phyloP scores from a whole-genome alignment of 2,329 filamentous ascomycete genomes.

The Tolypocladium capitatum region DNA sequence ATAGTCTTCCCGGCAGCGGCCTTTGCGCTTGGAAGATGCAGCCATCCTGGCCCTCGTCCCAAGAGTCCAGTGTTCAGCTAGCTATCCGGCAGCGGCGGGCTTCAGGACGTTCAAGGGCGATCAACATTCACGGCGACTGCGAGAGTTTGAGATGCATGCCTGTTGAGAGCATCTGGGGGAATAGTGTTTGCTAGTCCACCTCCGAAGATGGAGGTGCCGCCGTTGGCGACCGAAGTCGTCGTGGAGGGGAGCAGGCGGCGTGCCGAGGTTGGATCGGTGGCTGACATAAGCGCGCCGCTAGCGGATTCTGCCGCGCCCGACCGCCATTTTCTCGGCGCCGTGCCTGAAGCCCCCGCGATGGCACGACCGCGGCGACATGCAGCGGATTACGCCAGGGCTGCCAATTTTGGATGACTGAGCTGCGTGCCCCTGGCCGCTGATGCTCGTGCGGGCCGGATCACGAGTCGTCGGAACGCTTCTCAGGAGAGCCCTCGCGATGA shows the following conservation, averaged over 20 bases:
- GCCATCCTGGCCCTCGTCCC: not conserved
- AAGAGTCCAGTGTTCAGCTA: too few relatives aligned
- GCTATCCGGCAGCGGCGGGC: too few relatives aligned
- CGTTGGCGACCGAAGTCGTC: too few relatives aligned
- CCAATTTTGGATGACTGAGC: too few relatives aligned
- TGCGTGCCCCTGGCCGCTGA: conserved; percentile 1
- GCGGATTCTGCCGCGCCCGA: conserved; percentile 13
- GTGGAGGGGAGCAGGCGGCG: not conserved
- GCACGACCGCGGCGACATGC: too few relatives aligned
- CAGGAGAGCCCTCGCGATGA: conserved; percentile 6
- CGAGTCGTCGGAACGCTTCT: conserved; percentile 5
- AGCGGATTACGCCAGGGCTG: not conserved
- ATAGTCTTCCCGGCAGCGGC: conserved; percentile 59
- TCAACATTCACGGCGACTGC: not conserved
- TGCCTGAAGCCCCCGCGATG: too few relatives aligned
- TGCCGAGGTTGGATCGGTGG: not conserved
- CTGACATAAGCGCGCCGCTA: not conserved
- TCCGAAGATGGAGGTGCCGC: not conserved
- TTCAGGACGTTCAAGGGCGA: not conserved
- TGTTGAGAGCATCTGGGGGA: not conserved
- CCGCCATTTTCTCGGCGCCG: conserved; percentile 10
- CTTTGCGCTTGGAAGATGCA: conserved; percentile 34
- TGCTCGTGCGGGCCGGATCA: conserved; percentile 7
- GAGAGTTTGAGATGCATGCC: not conserved
- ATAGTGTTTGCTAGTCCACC: not conserved